Conservation (phyloP, 2,329 filamentous ascomycete species). For the Pestalotiopsis sp. region DNA sequence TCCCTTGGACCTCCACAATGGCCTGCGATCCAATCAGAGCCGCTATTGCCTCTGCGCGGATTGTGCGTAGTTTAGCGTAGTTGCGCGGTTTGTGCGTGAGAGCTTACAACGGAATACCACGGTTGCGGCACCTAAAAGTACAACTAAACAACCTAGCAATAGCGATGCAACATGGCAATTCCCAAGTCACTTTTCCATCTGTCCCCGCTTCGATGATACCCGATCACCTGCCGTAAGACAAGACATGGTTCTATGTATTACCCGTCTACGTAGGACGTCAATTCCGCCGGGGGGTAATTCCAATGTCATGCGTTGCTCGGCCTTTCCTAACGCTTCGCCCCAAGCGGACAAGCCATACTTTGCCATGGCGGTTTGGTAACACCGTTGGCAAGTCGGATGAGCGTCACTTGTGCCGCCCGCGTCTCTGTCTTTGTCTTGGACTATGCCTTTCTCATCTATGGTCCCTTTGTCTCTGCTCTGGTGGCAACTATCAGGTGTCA, state of each 20-base stretch:
- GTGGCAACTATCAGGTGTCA: background rate
- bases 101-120: background rate
- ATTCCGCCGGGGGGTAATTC: too few species aligned
- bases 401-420: too few species aligned
- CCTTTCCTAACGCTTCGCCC: too few species aligned
- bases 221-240: too few species aligned
- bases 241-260: too few species aligned
- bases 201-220: too few species aligned
- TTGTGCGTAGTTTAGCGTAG: background rate
- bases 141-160: background rate
- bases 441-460: background rate
- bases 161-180: background rate
- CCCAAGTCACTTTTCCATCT: background rate
- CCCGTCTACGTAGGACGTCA: too few species aligned
- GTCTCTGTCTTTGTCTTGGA: background rate
- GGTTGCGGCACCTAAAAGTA: background rate
- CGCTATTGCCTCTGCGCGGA: background rate
- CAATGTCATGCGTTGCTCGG: too few species aligned
- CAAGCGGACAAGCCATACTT: too few species aligned
- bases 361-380: too few species aligned
- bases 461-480: background rate
- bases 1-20: conserved; percentile 1
- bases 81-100: background rate
- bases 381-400: too few species aligned
- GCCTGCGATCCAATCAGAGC: conserved; percentile 1